Conservation (phyloP, 441 rosid genomes). For the Manihot esculenta region DNA sequence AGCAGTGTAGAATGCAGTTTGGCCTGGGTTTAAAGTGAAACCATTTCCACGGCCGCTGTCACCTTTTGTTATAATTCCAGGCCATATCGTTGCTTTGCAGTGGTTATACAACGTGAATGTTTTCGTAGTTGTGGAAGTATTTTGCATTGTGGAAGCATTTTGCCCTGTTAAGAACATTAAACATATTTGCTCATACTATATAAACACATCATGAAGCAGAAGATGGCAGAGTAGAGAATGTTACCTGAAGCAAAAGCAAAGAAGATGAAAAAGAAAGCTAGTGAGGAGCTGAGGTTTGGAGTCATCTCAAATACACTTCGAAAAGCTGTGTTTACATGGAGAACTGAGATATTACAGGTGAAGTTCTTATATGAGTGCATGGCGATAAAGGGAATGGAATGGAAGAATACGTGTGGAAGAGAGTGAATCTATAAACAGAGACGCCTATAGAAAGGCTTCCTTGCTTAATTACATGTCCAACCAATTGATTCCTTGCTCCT, state of each 20-base stretch:
- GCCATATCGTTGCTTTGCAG: conserved; percentile 68
- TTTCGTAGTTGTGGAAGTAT: conserved; percentile 29
- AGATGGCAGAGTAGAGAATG: neutral
- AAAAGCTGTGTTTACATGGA: neutral
- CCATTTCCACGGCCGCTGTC: conserved; percentile 29
- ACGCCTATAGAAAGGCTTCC: conserved; percentile 33
- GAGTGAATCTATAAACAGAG: conserved; percentile 28
- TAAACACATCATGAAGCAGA: too few species aligned
- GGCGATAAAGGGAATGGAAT: conserved; percentile 3
- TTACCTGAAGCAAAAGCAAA: conserved; percentile 38
- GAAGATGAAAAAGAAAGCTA: conserved; percentile 25
- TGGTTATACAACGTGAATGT: conserved; percentile 46
- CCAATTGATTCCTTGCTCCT: conserved; percentile 41
- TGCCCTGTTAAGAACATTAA: conserved; percentile 17
- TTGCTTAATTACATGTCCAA: conserved; percentile 32
- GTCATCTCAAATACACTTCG: conserved; percentile 24
- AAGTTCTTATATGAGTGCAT: conserved; percentile 9
- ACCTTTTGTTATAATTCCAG: conserved; percentile 39
- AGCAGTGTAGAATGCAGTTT: conserved; percentile 33
- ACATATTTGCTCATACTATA: neutral
- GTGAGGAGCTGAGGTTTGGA: conserved; percentile 5
- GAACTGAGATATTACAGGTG: neutral
- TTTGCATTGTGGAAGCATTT: conserved; percentile 26
- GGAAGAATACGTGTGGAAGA: conserved; percentile 40
- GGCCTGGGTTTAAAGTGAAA: conserved; percentile 40